phyloP scores from a whole-genome alignment of 225 moss, liverwort and hornwort genomes.

The Rhytidiadelphus loreus region DNA sequence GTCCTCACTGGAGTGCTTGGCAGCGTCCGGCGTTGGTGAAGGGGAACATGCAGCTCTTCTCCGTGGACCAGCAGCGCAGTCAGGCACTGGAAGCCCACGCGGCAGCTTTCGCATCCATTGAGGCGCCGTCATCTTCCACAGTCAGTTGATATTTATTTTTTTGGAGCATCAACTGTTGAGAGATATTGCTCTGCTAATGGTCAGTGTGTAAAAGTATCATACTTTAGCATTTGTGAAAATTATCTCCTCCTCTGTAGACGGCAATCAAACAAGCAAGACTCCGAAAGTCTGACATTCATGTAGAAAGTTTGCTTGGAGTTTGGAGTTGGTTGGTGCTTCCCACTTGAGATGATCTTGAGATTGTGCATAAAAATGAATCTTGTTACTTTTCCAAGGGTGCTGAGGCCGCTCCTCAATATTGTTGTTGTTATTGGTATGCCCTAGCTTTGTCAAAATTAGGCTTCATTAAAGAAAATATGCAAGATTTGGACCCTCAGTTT shows the following conservation, averaged over 20 bases:
- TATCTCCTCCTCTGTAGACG: neutral
- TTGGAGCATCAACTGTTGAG: neutral
- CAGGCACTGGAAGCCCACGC: conserved; percentile 95
- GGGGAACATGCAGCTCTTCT: conserved; percentile 91
- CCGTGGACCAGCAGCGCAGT: conserved; percentile 84
- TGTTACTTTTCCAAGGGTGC: neutral
- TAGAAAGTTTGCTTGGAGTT: neutral
- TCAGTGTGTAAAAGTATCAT: neutral
- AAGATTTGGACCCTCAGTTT: neutral
- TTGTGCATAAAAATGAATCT: neutral
- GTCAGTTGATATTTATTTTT: neutral
- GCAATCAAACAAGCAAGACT: neutral
- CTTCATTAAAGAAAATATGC: neutral
- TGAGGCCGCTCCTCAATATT: neutral
- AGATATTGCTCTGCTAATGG: neutral
- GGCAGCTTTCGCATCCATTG: conserved; percentile 75
- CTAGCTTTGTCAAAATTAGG: neutral
- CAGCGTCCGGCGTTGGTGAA: conserved; percentile 92
- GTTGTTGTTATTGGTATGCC: neutral
- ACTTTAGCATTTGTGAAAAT: neutral
- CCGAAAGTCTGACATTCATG: neutral
- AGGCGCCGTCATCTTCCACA: conserved; percentile 20
- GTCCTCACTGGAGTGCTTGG: neutral
- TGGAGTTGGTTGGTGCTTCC: neutral
- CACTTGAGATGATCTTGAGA: neutral